Conservation (phyloP, 2,329 filamentous ascomycete genomes). For the Monilinia fructigena region DNA sequence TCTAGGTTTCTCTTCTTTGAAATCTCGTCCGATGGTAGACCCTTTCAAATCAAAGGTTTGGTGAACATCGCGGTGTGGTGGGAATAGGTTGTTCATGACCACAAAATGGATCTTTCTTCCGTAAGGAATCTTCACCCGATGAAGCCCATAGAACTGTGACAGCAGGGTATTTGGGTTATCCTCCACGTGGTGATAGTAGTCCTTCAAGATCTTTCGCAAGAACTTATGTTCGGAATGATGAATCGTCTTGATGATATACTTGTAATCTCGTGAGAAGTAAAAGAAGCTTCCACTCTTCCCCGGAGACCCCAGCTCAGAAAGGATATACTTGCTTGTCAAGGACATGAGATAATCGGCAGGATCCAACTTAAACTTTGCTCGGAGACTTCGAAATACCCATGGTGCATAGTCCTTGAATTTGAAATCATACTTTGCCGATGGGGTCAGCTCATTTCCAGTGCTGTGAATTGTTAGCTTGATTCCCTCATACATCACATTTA, state of each 20-base stretch:
- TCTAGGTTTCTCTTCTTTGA: slow-evolving; percentile 83
- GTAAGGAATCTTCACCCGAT: slow-evolving; percentile 97
- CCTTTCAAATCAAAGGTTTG: slow-evolving; percentile 96
- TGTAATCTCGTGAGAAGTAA: slow-evolving; percentile 99
- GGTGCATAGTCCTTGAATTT: slow-evolving; percentile 99
- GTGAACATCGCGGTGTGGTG: slow-evolving; percentile 95
- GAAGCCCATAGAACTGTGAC: slow-evolving; percentile 95
- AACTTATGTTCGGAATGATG: slow-evolving; percentile 94
- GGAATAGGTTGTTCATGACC: slow-evolving; percentile 99
- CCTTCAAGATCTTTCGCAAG: slow-evolving; percentile 76
- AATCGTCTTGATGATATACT: slow-evolving; percentile 99
- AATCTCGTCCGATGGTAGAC: slow-evolving; percentile 90
- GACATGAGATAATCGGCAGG: slow-evolving; percentile 98
- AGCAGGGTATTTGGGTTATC: slow-evolving; percentile 95
- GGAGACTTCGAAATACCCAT: slow-evolving; percentile 95
- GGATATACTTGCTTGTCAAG: slow-evolving; percentile 95
- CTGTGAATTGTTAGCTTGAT: slow-evolving; percentile 49
- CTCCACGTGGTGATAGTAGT: slow-evolving; percentile 91
- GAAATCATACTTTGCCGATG: slow-evolving; percentile 99
- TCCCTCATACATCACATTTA: not conserved
- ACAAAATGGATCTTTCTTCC: slow-evolving; percentile 99
- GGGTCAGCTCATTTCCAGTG: slow-evolving; percentile 94
- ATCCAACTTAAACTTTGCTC: slow-evolving; percentile 83
- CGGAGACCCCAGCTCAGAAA: slow-evolving; percentile 93
- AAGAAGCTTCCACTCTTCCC: slow-evolving; percentile 99